These are phyloP conservation scores for Andrographis paniculata DNA, from an alignment of 305 asterid genomes.

Conservation along the genomic window DNA sequence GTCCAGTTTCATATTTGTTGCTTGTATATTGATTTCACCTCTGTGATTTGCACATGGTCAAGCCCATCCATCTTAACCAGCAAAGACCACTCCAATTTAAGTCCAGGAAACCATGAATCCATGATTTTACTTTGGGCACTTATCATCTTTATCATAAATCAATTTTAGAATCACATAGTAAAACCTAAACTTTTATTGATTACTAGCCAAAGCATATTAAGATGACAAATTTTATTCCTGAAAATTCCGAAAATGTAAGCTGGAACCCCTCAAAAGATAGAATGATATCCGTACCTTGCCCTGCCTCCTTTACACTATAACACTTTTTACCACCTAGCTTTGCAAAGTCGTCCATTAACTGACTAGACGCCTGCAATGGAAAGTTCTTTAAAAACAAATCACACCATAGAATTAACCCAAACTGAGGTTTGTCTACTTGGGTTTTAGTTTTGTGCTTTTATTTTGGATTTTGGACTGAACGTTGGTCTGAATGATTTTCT, in stretches of 20 bases:
- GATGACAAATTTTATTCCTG: slow-evolving; percentile 2
- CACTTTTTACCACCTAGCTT: slow-evolving; percentile 64
- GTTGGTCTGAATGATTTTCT: too few species aligned
- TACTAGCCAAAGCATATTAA: too few species aligned
- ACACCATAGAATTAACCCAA: background rate
- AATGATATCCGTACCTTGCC: slow-evolving; percentile 42
- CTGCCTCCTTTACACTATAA: slow-evolving; percentile 42
- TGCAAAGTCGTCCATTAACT: slow-evolving; percentile 49
- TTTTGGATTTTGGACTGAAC: too few species aligned
- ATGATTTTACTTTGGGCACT: too few species aligned
- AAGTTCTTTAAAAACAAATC: slow-evolving; percentile 9
- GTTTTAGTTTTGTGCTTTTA: too few species aligned
- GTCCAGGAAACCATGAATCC: background rate
- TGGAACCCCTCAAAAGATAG: slow-evolving; percentile 9
- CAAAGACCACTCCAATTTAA: slow-evolving; percentile 9
- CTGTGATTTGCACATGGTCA: slow-evolving; percentile 1
- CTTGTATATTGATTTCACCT: background rate
- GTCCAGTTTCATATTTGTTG: background rate
- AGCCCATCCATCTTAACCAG: slow-evolving; percentile 1
- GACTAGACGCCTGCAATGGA: slow-evolving; percentile 44
- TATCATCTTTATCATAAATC: too few species aligned
- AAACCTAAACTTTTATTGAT: too few species aligned
- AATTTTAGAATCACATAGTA: too few species aligned
- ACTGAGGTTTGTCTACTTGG: background rate
- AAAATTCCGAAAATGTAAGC: slow-evolving; percentile 5